phyloP scores from a whole-genome alignment of 2,329 filamentous ascomycete species.

The Verticillium dahliae region DNA sequence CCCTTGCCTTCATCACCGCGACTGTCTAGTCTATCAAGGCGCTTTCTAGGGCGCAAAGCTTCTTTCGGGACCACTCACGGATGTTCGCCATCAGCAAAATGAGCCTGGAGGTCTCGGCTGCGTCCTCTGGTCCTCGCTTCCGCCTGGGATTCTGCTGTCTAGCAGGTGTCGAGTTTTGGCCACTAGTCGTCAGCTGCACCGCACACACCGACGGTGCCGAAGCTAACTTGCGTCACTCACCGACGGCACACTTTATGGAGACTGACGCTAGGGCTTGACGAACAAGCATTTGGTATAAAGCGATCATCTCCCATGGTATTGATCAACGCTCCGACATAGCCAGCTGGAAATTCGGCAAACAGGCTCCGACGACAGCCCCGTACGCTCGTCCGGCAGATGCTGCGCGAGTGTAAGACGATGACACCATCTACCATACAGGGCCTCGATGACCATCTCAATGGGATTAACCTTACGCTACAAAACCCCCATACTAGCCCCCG shows the following conservation, averaged over 20 bases:
- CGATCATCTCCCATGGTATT: slow-evolving; percentile 2
- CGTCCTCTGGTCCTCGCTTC: not conserved
- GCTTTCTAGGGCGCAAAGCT: not conserved
- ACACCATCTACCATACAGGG: not conserved
- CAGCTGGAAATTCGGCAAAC: not conserved
- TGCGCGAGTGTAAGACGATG: slow-evolving; percentile 1
- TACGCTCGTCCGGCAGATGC: not conserved
- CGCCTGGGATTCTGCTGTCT: not conserved
- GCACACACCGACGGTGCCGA: slow-evolving; percentile 1
- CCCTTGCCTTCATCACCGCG: not conserved
- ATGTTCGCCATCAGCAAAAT: not conserved
- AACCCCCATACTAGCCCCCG: not conserved
- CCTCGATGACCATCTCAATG: slow-evolving; percentile 2
- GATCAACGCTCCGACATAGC: not conserved
- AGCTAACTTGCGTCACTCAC: slow-evolving; percentile 4
- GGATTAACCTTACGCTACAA: not conserved
- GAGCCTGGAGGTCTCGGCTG: not conserved
- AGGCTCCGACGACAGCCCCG: not conserved
- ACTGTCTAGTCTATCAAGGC: not conserved
- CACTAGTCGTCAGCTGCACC: slow-evolving; percentile 1
- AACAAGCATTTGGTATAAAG: slow-evolving; percentile 6
- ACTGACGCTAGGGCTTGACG: slow-evolving; percentile 1
- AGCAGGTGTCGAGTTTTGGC: slow-evolving; percentile 1
- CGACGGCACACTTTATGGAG: slow-evolving; percentile 1
- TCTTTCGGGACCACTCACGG: not conserved